phyloP scores from a whole-genome alignment of 805 yeast genomes.

The Candida suzukii region DNA sequence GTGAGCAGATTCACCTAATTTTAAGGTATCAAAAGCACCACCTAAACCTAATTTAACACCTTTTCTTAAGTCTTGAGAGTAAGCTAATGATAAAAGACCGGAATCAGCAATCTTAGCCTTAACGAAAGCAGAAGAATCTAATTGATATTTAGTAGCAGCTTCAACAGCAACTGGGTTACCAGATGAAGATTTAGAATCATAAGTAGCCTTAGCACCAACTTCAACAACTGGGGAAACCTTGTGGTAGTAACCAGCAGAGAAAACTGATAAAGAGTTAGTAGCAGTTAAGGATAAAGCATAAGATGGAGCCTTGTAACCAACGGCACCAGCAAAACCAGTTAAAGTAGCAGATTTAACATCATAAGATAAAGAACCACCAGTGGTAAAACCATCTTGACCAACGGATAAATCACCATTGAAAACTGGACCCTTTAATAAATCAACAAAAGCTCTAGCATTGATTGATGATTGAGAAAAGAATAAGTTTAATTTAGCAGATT shows the following conservation, averaged over 20 bases:
- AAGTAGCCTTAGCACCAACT: conserved; percentile 97
- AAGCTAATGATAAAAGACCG: conserved; percentile 88
- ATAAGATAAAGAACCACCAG: conserved; percentile 96
- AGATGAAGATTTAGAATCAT: conserved; percentile 72
- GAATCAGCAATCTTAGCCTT: conserved; percentile 97
- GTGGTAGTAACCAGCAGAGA: conserved; percentile 96
- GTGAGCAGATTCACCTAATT: conserved; percentile 94
- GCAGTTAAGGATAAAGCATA: conserved; percentile 84
- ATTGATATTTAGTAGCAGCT: conserved; percentile 89
- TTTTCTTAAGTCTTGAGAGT: conserved; percentile 91
- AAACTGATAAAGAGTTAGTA: conserved; percentile 78
- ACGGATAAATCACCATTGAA: conserved; percentile 93
- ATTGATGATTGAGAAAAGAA: conserved; percentile 89
- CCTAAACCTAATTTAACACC: conserved; percentile 97
- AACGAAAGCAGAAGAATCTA: conserved; percentile 83
- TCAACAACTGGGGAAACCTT: conserved; percentile 84
- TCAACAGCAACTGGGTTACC: conserved; percentile 85
- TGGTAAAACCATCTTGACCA: conserved; percentile 94
- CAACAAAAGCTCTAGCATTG: conserved; percentile 92
- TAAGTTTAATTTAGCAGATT: conserved; percentile 84
- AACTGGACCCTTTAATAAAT: conserved; percentile 89
- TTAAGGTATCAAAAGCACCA: conserved; percentile 92
- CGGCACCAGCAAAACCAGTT: conserved; percentile 88
- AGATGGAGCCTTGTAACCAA: conserved; percentile 85
- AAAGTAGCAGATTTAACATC: conserved; percentile 90